Percentiles rank a stretch among this genome's conserved stretches.
Evolutionary conservation across 495 filamentous ascomycete species (phyloP).

Genomic region (Hypoxylon lenormandii): DNA sequence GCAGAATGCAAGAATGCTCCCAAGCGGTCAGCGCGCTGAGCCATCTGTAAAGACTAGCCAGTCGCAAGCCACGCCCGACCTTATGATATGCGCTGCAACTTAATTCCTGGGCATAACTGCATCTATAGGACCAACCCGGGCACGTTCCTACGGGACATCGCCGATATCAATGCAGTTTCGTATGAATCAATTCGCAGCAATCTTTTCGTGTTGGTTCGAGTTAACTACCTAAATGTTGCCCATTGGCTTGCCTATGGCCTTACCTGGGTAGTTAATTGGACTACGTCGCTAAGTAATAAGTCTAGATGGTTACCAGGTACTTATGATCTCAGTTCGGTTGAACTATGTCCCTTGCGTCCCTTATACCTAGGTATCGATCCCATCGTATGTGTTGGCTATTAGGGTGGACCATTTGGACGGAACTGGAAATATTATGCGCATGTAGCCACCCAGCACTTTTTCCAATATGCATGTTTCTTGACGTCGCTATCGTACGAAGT

Average conservation of each 20-base stretch:
- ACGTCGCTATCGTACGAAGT: neutral
- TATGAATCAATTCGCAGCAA: slow-evolving; percentile 11
- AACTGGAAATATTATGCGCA: slow-evolving; percentile 3
- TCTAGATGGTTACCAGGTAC: neutral
- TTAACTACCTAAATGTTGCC: slow-evolving; percentile 8
- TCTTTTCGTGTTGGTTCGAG: neutral
- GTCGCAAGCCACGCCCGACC: slow-evolving; percentile 3
- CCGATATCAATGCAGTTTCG: slow-evolving; percentile 10
- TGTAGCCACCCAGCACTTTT: slow-evolving; percentile 9
- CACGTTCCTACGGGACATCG: slow-evolving; percentile 8
- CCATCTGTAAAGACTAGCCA: slow-evolving; percentile 12
- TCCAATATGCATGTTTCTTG: slow-evolving; percentile 3
- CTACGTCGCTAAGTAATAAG: neutral
- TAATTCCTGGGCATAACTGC: slow-evolving; percentile 10
- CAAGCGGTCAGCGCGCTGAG: slow-evolving; percentile 41
- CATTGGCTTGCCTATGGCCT: neutral
- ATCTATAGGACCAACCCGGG: slow-evolving; percentile 14
- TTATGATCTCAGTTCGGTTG: no score
- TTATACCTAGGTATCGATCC: neutral
- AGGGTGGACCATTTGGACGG: neutral
- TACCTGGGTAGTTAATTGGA: slow-evolving; percentile 5
- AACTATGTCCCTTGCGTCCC: no score
- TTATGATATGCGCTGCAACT: slow-evolving; percentile 32
- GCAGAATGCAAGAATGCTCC: slow-evolving; percentile 41
- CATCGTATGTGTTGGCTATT: neutral